These are phyloP conservation scores for Pinus albicaulis DNA, from an alignment of 75 land plant species.

Conservation along the genomic window DNA sequence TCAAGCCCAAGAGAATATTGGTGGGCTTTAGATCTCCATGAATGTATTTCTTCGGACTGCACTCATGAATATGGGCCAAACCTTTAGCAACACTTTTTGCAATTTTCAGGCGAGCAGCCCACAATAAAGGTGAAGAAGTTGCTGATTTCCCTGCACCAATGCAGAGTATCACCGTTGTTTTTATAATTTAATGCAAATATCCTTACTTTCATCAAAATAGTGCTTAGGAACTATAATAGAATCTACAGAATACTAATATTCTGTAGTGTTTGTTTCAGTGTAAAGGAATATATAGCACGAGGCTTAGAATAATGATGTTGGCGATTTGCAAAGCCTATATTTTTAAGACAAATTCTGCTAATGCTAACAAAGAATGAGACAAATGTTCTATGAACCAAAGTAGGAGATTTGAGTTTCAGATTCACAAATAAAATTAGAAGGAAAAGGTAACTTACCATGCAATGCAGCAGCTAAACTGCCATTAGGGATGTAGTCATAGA, in stretches of 20 bases:
- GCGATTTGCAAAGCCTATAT: no score
- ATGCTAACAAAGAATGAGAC: background rate
- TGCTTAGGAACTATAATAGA: background rate
- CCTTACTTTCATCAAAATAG: background rate
- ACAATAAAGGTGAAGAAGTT: slow-evolving; percentile 44
- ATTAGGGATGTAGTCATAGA: slow-evolving; percentile 74
- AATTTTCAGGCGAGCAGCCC: slow-evolving; percentile 58
- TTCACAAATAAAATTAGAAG: background rate
- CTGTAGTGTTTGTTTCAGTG: no score
- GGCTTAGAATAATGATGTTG: no score
- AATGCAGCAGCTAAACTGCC: slow-evolving; percentile 69
- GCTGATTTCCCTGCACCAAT: slow-evolving; percentile 30
- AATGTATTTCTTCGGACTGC: slow-evolving; percentile 66
- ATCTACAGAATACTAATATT: background rate
- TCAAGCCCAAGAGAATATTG: slow-evolving; percentile 58
- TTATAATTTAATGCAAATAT: background rate
- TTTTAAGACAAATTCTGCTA: background rate
- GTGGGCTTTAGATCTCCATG: slow-evolving; percentile 78
- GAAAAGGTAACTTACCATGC: slow-evolving; percentile 48
- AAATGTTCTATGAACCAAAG: background rate
- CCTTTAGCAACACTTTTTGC: slow-evolving; percentile 69
- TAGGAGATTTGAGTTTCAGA: background rate
- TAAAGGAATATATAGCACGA: no score
- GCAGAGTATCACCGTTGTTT: background rate
- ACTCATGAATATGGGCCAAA: slow-evolving; percentile 65